Conservation (phyloP, 495 filamentous ascomycete species). For the Hypoxylon fuscum region DNA sequence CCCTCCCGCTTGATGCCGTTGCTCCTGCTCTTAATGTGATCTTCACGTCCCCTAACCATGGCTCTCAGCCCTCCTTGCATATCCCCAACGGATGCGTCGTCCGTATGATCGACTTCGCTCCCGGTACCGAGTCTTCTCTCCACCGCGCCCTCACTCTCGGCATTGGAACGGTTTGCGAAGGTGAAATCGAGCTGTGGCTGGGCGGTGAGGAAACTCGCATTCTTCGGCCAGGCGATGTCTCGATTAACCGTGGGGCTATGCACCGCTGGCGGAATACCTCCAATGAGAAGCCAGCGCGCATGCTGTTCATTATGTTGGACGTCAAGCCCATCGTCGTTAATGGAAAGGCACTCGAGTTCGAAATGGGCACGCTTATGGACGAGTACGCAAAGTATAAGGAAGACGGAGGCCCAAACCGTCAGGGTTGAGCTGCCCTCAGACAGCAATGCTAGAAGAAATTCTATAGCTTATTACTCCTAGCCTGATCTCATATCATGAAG, state of each 20-base stretch:
- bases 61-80: conserved; percentile 1
- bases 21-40: no score
- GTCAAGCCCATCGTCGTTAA: conserved; percentile 7
- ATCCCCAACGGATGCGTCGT: background rate
- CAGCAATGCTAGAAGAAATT: no score
- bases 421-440: no score
- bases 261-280: conserved; percentile 14
- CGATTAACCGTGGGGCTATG: conserved; percentile 1
- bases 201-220: background rate
- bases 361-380: no score
- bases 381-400: no score
- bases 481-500: no score
- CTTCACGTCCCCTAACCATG: no score
- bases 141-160: conserved; percentile 3
- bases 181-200: conserved; percentile 1
- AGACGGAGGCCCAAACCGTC: no score
- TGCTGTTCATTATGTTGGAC: conserved; percentile 12
- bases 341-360: no score
- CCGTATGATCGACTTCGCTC: conserved; percentile 12
- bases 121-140: conserved; percentile 2
- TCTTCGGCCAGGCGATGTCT: conserved; percentile 5
- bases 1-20: background rate
- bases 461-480: no score
- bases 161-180: conserved; percentile 4
- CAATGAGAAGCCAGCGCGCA: conserved; percentile 4